Base-by-base conservation (phyloP, 768 basidiomycete species). In the Podaxis rugospora region DNA sequence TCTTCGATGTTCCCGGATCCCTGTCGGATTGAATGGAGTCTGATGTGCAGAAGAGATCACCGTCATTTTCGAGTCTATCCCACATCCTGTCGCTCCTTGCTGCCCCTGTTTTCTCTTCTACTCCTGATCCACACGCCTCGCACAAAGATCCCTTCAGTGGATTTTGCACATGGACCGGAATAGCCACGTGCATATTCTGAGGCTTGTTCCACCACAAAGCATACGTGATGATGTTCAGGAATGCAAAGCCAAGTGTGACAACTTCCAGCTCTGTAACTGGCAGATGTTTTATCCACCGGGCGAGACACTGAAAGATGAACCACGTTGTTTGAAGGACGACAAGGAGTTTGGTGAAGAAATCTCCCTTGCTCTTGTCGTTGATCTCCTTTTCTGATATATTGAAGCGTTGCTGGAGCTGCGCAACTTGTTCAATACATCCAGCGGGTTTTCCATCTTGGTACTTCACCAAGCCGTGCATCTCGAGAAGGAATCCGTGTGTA, bases 341-440 rank as follows among this genome's bases (percentile, higher is more conserved):
- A 7, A 72, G 27, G 5, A 55, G 36, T 32, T 72, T 73, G 16
- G 66, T 42, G 7, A 73, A 58, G 11, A 55, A 59, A 25, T 71
- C 66, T 0, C 62, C 68, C 50, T 71, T 71, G 64, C 66, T 71
- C 23, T 63, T 64, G 64, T 71, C 66, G 14, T 57, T 46, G 52
- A 73, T 71, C 5, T 65, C 56, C 44, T 60, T 51, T 23, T 61
- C 51, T 1, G 62, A 40, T 27, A 67, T 42, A 2, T 56, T 37
- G 1, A 59, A 61, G 16, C 46, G 0, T 9, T 32, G 7, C 32
- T 9, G 0, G 9, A 32, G 46, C 4, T 62, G 25, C 0, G 47
- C 39, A 25, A 27, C 4, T 11, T 25, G 0, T 7, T 18, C 39
- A 18, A 36, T 10, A 7, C 52, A 23, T 1, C 44, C 54, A 5